A percentile compares a stretch with the other conserved stretches of the same genome.
These are phyloP conservation scores for Leccinellum luteum DNA, from an alignment of 768 basidiomycete genomes.

Conservation along the genomic window DNA sequence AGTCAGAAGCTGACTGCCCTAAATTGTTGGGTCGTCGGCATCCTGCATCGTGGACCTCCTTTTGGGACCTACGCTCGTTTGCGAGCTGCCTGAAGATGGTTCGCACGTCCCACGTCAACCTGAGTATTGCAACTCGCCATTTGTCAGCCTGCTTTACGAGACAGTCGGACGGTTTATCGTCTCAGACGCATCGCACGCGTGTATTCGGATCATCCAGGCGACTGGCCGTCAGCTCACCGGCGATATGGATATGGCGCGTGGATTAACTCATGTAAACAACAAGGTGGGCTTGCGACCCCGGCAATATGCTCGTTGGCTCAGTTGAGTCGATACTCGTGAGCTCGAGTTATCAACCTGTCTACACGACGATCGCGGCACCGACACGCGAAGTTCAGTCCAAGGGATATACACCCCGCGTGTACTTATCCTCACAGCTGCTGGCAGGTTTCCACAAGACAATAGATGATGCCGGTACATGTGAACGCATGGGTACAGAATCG, in stretches of 20 bases:
- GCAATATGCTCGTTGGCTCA: background rate
- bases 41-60: background rate
- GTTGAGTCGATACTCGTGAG: background rate
- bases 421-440: background rate
- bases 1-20: background rate
- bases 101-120: slow-evolving; percentile 2
- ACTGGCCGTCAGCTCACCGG: background rate
- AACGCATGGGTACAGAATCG: background rate
- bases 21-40: background rate
- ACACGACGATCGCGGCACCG: background rate
- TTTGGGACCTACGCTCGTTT: background rate
- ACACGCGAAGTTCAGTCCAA: background rate
- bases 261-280: slow-evolving; percentile 4
- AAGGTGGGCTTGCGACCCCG: background rate
- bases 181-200: background rate
- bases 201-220: background rate
- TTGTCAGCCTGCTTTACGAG: slow-evolving; percentile 2
- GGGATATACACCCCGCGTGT: background rate
- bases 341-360: background rate
- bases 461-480: background rate
- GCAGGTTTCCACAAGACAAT: background rate
- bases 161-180: background rate
- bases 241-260: background rate
- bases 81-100: background rate
- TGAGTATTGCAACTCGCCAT: background rate